Percentiles rank a stretch among this genome's conserved stretches.
These are phyloP conservation scores for Acmispon strigosus DNA, from an alignment of 306 rosid species.

Conservation along the genomic window DNA sequence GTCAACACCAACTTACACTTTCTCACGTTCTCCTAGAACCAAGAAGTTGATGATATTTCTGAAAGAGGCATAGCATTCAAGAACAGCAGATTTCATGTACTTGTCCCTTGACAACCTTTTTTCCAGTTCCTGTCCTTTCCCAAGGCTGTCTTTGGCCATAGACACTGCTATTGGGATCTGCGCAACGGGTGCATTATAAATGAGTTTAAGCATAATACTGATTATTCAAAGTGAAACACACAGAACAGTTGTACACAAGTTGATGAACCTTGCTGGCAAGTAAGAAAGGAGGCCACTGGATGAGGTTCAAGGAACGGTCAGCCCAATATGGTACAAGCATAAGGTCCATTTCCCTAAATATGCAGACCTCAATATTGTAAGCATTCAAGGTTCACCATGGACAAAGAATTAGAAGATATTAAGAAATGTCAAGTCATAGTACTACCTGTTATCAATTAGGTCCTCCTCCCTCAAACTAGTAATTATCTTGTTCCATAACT, in stretches of 20 bases:
- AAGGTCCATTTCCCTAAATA: constrained; percentile 83
- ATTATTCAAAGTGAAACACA: not conserved
- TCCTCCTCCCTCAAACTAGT: constrained; percentile 93
- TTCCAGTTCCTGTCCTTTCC: constrained; percentile 64
- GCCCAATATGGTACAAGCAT: constrained; percentile 87
- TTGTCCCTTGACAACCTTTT: constrained; percentile 62
- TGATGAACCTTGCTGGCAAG: constrained; percentile 92
- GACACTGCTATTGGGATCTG: constrained; percentile 94
- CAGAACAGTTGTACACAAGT: constrained; percentile 11
- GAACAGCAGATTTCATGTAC: constrained; percentile 80
- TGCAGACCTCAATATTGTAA: not conserved
- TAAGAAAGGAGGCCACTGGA: constrained; percentile 98
- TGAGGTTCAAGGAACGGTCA: constrained; percentile 61
- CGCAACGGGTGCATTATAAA: constrained; percentile 4
- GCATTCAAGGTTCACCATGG: not conserved
- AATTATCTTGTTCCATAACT: constrained; percentile 86
- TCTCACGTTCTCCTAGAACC: constrained; percentile 74
- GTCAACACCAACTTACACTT: constrained; percentile 38
- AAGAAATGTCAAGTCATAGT: not conserved
- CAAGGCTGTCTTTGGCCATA: constrained; percentile 85
- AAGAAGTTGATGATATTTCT: constrained; percentile 56
- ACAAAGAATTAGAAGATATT: constrained; percentile 8
- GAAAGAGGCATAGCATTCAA: constrained; percentile 78
- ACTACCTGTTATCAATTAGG: constrained; percentile 73
- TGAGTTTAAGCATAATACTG: constrained; percentile 13